Evolutionary conservation across 2,329 filamentous ascomycete genomes (phyloP).

Genomic region (Mycogone perniciosa): DNA sequence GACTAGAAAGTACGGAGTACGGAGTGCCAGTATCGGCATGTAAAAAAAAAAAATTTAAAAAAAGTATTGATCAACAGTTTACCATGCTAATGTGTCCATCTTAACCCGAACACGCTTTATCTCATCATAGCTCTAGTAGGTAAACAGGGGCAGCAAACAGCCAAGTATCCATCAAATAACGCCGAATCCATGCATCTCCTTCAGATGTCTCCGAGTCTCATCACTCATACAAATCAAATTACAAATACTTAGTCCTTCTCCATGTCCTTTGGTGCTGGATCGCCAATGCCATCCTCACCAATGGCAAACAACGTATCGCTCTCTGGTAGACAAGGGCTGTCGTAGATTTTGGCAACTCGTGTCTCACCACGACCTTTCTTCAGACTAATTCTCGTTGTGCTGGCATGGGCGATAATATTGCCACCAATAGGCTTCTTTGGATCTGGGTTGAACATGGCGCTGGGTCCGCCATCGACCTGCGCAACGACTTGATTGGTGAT

Average conservation of each 20-base stretch:
- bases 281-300: conserved; percentile 92
- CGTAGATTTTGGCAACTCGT: conserved; percentile 97
- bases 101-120: conserved; percentile 1
- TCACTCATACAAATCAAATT: conserved; percentile 9
- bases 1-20: too few relatives aligned
- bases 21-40: too few relatives aligned
- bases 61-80: too few relatives aligned
- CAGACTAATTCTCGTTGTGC: conserved; percentile 86
- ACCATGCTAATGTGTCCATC: background rate
- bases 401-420: conserved; percentile 97
- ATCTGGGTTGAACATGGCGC: conserved; percentile 98
- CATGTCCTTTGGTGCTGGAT: conserved; percentile 90
- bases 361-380: conserved; percentile 96
- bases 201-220: conserved; percentile 18
- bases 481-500: conserved; percentile 99
- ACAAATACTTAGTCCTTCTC: conserved; percentile 61
- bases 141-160: conserved; percentile 3
- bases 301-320: conserved; percentile 97
- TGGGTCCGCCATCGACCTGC: conserved; percentile 93
- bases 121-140: background rate
- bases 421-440: conserved; percentile 98
- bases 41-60: too few relatives aligned
- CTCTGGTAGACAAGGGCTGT: conserved; percentile 93
- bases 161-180: conserved; percentile 19
- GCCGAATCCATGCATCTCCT: conserved; percentile 25